These are phyloP conservation scores for Apiotrichum montevideense DNA, from an alignment of 1,284 basidiomycete genomes.

Conservation along the genomic window DNA sequence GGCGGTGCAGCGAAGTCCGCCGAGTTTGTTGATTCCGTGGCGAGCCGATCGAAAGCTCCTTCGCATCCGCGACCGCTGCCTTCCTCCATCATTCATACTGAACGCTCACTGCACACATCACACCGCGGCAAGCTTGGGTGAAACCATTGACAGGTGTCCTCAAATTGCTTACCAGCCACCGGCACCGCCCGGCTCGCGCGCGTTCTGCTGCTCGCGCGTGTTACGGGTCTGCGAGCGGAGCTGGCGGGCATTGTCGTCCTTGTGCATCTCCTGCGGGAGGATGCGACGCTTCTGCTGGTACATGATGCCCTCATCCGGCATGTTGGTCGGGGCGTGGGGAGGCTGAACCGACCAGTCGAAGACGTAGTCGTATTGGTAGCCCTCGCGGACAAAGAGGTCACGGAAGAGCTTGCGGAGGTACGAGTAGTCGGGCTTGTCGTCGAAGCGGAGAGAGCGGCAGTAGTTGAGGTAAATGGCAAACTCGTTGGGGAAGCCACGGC, in stretches of 20 bases:
- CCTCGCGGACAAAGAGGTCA: conserved; percentile 92
- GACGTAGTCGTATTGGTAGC: conserved; percentile 96
- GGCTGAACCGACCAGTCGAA: conserved; percentile 93
- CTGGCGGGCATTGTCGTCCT: conserved; percentile 37
- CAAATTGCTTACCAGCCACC: conserved; percentile 21
- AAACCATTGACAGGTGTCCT: neutral
- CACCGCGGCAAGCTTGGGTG: neutral
- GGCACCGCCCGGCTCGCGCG: no score
- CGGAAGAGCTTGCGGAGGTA: conserved; percentile 98
- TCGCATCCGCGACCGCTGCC: conserved; percentile 22
- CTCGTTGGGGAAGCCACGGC: conserved; percentile 95
- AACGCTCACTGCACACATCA: conserved; percentile 3
- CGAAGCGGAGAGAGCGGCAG: conserved; percentile 91
- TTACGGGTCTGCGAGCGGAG: conserved; percentile 42
- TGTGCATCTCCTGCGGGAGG: conserved; percentile 9
- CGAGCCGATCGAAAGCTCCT: conserved; percentile 18
- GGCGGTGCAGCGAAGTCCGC: conserved; percentile 19
- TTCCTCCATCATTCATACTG: conserved; percentile 11
- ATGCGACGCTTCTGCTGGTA: conserved; percentile 15
- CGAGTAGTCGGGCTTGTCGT: conserved; percentile 97
- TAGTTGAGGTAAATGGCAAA: conserved; percentile 98
- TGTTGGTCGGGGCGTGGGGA: conserved; percentile 9
- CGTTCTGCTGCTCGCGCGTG: conserved; percentile 21
- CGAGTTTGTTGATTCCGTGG: conserved; percentile 15
- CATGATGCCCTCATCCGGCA: conserved; percentile 1